Evolutionary conservation across 2,329 filamentous ascomycete genomes (phyloP).

Genomic region (Nigrospora osmanthi): DNA sequence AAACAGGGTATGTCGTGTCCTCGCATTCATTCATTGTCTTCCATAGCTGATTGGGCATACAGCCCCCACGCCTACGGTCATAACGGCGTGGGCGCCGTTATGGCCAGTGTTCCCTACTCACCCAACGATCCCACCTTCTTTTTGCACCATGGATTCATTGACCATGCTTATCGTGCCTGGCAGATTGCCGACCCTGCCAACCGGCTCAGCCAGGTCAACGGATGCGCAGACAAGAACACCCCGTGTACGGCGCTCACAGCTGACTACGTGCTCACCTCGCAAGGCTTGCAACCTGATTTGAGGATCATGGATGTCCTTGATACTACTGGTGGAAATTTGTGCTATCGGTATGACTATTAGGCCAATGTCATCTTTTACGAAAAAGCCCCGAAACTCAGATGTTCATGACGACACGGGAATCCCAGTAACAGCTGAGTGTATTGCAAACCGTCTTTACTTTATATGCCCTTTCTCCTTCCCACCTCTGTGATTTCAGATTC

Average conservation of each 20-base stretch:
- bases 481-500: too few species aligned
- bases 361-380: too few species aligned
- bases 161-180: conserved; percentile 12
- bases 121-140: conserved; percentile 25
- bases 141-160: conserved; percentile 14
- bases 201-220: conserved; percentile 11
- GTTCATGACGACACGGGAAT: too few species aligned
- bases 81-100: conserved; percentile 26
- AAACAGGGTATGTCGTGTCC: conserved; percentile 20
- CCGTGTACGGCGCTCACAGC: conserved; percentile 18
- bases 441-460: too few species aligned
- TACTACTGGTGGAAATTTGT: conserved; percentile 18
- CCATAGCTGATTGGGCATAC: neutral
- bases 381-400: too few species aligned
- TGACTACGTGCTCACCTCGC: conserved; percentile 15
- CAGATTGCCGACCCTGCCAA: conserved; percentile 9
- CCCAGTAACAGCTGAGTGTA: too few species aligned
- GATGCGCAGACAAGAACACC: conserved; percentile 16
- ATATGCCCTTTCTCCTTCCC: too few species aligned
- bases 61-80: conserved; percentile 27
- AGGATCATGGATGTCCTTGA: conserved; percentile 17
- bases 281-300: conserved; percentile 15
- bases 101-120: conserved; percentile 23
- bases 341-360: conserved; percentile 24
- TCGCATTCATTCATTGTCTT: conserved; percentile 5